These are phyloP conservation scores for Lindgomyces ingoldianus DNA, from an alignment of 495 filamentous ascomycete genomes.

Conservation along the genomic window DNA sequence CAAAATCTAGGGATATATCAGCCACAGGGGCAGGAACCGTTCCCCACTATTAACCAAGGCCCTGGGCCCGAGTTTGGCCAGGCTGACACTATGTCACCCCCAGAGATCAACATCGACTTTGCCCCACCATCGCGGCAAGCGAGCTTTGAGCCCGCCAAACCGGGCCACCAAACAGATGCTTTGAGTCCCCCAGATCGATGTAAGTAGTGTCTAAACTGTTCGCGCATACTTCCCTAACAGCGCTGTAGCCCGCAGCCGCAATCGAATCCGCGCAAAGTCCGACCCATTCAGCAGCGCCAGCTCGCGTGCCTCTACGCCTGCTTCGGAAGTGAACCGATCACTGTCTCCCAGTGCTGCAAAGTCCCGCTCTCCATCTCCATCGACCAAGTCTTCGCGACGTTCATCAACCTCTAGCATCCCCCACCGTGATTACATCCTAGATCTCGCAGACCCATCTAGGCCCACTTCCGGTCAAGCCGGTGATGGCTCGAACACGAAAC, in stretches of 20 bases:
- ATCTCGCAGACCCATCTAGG: slow-evolving; percentile 84
- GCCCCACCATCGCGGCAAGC: slow-evolving; percentile 70
- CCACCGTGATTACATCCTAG: slow-evolving; percentile 87
- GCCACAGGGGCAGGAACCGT: slow-evolving; percentile 54
- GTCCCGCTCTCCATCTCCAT: slow-evolving; percentile 59
- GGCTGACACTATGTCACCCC: slow-evolving; percentile 74
- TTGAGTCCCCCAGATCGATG: slow-evolving; percentile 77
- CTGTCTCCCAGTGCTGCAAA: slow-evolving; percentile 63
- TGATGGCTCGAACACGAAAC: slow-evolving; percentile 54
- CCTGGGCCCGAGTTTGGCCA: slow-evolving; percentile 61
- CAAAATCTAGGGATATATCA: slow-evolving; percentile 59
- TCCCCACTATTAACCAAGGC: slow-evolving; percentile 55
- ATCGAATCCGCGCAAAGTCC: slow-evolving; percentile 47
- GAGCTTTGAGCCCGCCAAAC: slow-evolving; percentile 69
- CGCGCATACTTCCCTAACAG: neutral
- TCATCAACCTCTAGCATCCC: slow-evolving; percentile 82
- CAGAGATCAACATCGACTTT: slow-evolving; percentile 90
- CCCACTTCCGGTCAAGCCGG: slow-evolving; percentile 60
- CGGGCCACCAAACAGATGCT: slow-evolving; percentile 59
- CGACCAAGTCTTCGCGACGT: slow-evolving; percentile 60
- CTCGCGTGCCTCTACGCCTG: slow-evolving; percentile 41
- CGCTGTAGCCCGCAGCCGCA: slow-evolving; percentile 42
- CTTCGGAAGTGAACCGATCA: slow-evolving; percentile 41
- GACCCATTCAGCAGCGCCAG: slow-evolving; percentile 43
- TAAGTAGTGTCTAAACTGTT: slow-evolving; percentile 7